A percentile compares a stretch with the other conserved stretches of the same genome.
Conservation (phyloP, 345 rosid species). For the Populus euphratica region DNA sequence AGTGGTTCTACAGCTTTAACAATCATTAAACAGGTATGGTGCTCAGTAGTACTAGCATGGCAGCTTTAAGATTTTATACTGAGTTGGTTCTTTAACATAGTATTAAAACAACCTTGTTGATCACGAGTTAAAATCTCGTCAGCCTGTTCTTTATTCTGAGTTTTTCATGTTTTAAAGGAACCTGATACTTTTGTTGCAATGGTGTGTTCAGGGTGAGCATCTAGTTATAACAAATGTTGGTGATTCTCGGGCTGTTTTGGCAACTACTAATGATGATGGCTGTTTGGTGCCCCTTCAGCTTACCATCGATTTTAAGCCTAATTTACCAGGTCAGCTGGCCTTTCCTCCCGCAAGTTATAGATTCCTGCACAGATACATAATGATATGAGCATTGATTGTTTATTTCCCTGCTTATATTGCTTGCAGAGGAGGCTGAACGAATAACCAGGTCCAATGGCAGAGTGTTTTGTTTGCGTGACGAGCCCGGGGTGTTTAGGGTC, state of each 20-base stretch:
- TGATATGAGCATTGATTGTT: not conserved
- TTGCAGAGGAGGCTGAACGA: constrained; percentile 80
- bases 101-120: not conserved
- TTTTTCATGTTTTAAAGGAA: too few species aligned
- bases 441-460: constrained; percentile 59
- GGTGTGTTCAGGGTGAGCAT: constrained; percentile 46
- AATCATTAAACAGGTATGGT: constrained; percentile 68
- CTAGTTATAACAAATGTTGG: constrained; percentile 71
- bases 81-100: too few species aligned
- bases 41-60: too few species aligned
- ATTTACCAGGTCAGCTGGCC: constrained; percentile 54
- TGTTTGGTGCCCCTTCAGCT: constrained; percentile 67
- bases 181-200: not conserved
- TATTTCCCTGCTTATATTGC: not conserved
- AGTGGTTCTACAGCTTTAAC: constrained; percentile 79
- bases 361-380: too few species aligned
- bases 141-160: too few species aligned
- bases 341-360: not conserved
- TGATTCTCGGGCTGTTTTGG: constrained; percentile 80
- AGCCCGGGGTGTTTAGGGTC: constrained; percentile 73
- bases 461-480: constrained; percentile 64
- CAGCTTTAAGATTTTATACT: too few species aligned
- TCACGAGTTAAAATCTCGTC: too few species aligned
- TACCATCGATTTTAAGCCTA: constrained; percentile 79
- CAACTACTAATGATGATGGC: constrained; percentile 52